Base-by-base conservation (phyloP, 1,284 basidiomycete genomes). In the Microbotryum intermedium region DNA sequence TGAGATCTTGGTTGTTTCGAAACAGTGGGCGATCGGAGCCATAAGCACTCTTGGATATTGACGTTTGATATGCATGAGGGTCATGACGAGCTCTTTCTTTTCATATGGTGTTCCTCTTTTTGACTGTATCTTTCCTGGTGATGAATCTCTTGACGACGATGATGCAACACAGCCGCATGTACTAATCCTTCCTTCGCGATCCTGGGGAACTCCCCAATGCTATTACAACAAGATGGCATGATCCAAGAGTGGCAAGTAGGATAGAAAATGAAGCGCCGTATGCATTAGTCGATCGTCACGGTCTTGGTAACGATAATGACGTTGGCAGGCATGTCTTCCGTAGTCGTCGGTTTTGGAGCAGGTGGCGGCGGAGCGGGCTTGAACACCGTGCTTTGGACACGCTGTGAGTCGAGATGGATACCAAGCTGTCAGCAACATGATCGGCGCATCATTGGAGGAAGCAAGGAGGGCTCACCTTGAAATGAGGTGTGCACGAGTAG, bases 391-490 rank as follows among this genome's bases (percentile, higher is more conserved):
- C 34, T 16, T 16, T 10, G 20, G 16, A 10, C 10, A n/a, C 25
- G 3, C n/a, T 10, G 44, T 26, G 28, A 30, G 45, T 9, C 6
- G 28, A 23, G n/a, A 18, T 13, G 53, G 56, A 44, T 28, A 58
- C 59, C 59, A 67, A 8, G 25, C 10, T n/a, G 28, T 34, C 20
- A 26, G 28, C n/a, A 28, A 34, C 20, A 1, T 25, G 18, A 43
- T 69, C 67, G 47, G 70, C 70, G 30, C 62, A 64, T 70, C 67
- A 58, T 66, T 70, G 54, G 68, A 69, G 13, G 65, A 65, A 4
- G 61, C 55, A 26, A 64, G 62, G 45, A 48, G 21, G 1, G 1
- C 45, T 26, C 18, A 53, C 51, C 55, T 58, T 61, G 42, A 51
- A 61, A 28, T 26, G 34, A 4, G 60, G 55, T 0, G 55, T 58